Conservation (phyloP, 2,329 filamentous ascomycete genomes). For the Alternaria consortialis region DNA sequence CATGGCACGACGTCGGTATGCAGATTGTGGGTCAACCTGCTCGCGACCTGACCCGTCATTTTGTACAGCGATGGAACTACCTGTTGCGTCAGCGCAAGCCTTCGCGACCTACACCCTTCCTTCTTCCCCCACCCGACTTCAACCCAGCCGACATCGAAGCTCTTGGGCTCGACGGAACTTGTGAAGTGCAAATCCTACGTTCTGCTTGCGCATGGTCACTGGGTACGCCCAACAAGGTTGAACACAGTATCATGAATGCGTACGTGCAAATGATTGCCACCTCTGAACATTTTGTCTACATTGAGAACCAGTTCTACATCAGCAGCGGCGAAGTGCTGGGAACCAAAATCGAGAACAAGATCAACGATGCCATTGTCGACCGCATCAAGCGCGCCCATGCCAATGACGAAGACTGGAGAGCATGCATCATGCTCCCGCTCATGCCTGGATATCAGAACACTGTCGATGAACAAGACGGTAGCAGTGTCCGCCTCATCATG, state of each 20-base stretch:
- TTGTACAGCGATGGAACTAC: constrained; percentile 98
- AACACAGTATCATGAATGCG: constrained; percentile 95
- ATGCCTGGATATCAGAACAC: constrained; percentile 99
- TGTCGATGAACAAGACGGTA: constrained; percentile 91
- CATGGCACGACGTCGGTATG: constrained; percentile 98
- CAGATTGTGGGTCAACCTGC: constrained; percentile 96
- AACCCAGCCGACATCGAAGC: constrained; percentile 84
- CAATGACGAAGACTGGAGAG: constrained; percentile 89
- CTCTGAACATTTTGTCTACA: constrained; percentile 97
- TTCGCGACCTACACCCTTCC: constrained; percentile 89
- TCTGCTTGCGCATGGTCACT: constrained; percentile 93
- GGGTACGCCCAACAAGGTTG: constrained; percentile 81
- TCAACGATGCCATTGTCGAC: constrained; percentile 92
- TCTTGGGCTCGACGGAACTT: constrained; percentile 89
- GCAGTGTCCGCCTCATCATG: constrained; percentile 93
- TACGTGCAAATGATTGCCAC: constrained; percentile 95
- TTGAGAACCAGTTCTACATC: constrained; percentile 99
- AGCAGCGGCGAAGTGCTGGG: constrained; percentile 89
- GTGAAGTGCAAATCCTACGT: constrained; percentile 93
- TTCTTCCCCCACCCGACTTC: constrained; percentile 93
- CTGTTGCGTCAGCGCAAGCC: constrained; percentile 91
- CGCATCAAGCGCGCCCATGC: constrained; percentile 85
- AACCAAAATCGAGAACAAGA: constrained; percentile 87
- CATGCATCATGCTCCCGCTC: constrained; percentile 87
- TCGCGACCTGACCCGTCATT: constrained; percentile 91